Base-by-base conservation (phyloP, 805 yeast genomes). In the Pichia scutulata region DNA sequence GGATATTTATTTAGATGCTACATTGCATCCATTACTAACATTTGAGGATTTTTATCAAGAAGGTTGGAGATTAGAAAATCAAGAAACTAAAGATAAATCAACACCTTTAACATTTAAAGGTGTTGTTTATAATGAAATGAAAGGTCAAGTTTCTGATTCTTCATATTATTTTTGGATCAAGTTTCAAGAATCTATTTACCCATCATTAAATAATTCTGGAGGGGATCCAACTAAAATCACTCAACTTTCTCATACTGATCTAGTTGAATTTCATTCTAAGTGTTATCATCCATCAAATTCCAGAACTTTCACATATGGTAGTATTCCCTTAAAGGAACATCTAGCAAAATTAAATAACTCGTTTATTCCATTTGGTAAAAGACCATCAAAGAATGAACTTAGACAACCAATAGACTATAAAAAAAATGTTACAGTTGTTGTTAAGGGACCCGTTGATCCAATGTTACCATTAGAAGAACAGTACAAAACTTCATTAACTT, bases 101-200 rank as follows among this genome's bases (percentile, higher is more conserved):
- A 74, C 87, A 14, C 86, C 88, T 1, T 62, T 93, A 41, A 72
- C 71, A 4, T 88, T 89, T 67, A 93, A 93, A 67, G 99, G 99
- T 43, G 99, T 93, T 33, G 99, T 93, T 2, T 93, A 86, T 65
- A 93, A 93, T 64, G 99, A 93, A 69, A 93, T 93, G 99, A 93
- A 93, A 68, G 99, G 99, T 9, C 97, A 92, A 67, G 80, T 88
- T 62, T 86, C 96, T 0, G 92, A 89, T 65, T 79, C 96, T 0
- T 80, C 90, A 3, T 93, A 93, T 66, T 77, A 83, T 55, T 89
- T 76, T 64, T 92, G 90, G 80, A 87, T 84, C 60, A 80, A 82
- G 55, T 92, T 83, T 71, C 89, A 86, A 61, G 86, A 88, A 66
- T 70, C 86, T 8, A 76, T 93, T 13, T 93, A 89, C 60, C 93